Conservation (phyloP, 2,329 filamentous ascomycete species). For the Penicillium corylophilum region DNA sequence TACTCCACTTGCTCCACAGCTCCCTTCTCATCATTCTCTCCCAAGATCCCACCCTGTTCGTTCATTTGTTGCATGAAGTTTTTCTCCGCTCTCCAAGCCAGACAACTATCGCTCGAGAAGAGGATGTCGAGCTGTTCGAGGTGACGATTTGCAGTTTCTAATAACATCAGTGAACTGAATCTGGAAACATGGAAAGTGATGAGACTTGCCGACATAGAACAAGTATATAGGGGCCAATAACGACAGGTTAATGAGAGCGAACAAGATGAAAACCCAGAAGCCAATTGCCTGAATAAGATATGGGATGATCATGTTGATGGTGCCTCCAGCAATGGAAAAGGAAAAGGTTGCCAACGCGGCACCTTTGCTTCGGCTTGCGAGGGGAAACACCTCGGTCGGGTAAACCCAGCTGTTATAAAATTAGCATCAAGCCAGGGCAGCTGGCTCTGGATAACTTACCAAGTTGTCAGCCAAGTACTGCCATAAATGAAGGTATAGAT, state of each 20-base stretch:
- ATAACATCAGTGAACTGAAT: not conserved
- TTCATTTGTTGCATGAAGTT: constrained; percentile 18
- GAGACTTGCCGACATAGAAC: constrained; percentile 25
- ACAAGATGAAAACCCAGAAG: constrained; percentile 35
- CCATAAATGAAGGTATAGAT: constrained; percentile 28
- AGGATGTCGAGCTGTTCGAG: constrained; percentile 28
- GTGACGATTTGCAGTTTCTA: constrained; percentile 27
- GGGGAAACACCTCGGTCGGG: constrained; percentile 23
- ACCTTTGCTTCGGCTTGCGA: constrained; percentile 24
- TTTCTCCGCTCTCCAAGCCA: constrained; percentile 26
- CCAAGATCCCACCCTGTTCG: constrained; percentile 3
- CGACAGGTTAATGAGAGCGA: constrained; percentile 31
- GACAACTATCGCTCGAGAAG: constrained; percentile 25
- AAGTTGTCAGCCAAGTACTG: constrained; percentile 27
- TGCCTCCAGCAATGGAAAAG: constrained; percentile 28
- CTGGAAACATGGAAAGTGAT: too few relatives aligned
- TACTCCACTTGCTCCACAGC: constrained; percentile 7
- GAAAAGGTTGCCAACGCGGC: constrained; percentile 25
- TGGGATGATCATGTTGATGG: constrained; percentile 35
- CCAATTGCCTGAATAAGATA: constrained; percentile 33
- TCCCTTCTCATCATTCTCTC: constrained; percentile 3
- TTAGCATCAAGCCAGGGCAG: not conserved
- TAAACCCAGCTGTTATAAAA: constrained; percentile 21
- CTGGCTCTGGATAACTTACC: constrained; percentile 14
- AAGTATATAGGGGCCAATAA: constrained; percentile 27